phyloP scores from a whole-genome alignment of 805 yeast genomes.

The Starmerella apis region DNA sequence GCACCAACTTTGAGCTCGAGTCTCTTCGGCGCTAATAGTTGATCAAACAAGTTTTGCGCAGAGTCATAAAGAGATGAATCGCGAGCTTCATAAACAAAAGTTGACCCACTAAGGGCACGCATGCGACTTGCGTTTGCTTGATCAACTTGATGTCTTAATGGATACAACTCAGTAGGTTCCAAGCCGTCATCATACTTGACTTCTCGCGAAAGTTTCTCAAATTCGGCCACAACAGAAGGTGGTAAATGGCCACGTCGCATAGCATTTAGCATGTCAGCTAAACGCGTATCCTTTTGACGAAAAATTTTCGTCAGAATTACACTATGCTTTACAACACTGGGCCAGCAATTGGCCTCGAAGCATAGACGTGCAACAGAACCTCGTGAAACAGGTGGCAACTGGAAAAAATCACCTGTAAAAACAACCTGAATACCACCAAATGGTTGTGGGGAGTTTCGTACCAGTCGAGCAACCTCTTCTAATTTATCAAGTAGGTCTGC shows the following conservation, averaged over 20 bases:
- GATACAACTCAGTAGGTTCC: slow-evolving; percentile 78
- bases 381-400: slow-evolving; percentile 70
- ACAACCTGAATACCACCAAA: slow-evolving; percentile 92
- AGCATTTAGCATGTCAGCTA: slow-evolving; percentile 70
- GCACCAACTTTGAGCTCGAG: slow-evolving; percentile 69
- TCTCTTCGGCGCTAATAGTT: slow-evolving; percentile 58
- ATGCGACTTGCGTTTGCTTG: slow-evolving; percentile 53
- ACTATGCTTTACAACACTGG: slow-evolving; percentile 47
- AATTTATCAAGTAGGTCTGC: slow-evolving; percentile 62
- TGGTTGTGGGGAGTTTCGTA: slow-evolving; percentile 47
- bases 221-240: slow-evolving; percentile 38
- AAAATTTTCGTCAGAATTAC: slow-evolving; percentile 66
- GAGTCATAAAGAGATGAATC: slow-evolving; percentile 34
- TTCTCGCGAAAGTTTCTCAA: slow-evolving; percentile 45
- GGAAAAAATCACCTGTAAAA: slow-evolving; percentile 88
- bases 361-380: slow-evolving; percentile 39
- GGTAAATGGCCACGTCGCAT: slow-evolving; percentile 63
- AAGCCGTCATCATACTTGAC: slow-evolving; percentile 59
- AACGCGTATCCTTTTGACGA: slow-evolving; percentile 67
- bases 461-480: slow-evolving; percentile 50
- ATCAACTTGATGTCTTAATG: slow-evolving; percentile 76
- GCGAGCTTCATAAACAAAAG: slow-evolving; percentile 36
- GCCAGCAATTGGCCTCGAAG: slow-evolving; percentile 69
- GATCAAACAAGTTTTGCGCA: slow-evolving; percentile 38
- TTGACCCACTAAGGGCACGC: slow-evolving; percentile 40